phyloP scores from a whole-genome alignment of 352 stramenopile genomes.

The Saprolegnia diclina region DNA sequence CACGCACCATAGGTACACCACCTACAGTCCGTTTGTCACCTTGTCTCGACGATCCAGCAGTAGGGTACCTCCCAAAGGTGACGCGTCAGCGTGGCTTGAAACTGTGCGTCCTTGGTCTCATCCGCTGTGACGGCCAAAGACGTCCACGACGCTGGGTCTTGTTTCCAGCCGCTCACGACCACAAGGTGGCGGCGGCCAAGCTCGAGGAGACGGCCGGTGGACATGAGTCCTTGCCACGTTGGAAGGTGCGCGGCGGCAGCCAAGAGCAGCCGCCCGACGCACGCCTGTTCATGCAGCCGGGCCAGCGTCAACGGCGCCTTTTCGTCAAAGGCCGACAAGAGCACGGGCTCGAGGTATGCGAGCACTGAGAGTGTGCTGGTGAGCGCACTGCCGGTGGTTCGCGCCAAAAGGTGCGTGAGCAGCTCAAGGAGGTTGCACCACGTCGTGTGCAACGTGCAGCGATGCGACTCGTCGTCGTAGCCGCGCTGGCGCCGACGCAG shows the following conservation, averaged over 20 bases:
- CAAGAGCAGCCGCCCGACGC: background rate
- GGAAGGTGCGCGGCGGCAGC: background rate
- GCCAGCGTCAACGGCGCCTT: background rate
- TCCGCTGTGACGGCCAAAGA: background rate
- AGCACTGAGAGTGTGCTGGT: background rate
- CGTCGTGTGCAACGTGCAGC: background rate
- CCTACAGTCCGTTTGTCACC: constrained; percentile 1
- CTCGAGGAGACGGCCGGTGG: constrained; percentile 1
- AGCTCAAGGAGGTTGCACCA: constrained; percentile 13
- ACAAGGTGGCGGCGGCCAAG: constrained; percentile 3
- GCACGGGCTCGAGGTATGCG: constrained; percentile 12
- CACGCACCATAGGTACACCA: constrained; percentile 4
- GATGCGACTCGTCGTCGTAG: background rate
- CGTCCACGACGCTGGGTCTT: background rate
- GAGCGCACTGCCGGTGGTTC: background rate
- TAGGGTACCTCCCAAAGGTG: background rate
- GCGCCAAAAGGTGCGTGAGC: background rate
- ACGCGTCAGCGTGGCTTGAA: background rate
- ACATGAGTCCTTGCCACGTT: constrained; percentile 7
- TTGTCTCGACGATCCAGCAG: background rate
- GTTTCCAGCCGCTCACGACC: background rate
- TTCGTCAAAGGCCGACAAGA: constrained; percentile 9
- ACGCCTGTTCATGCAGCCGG: background rate
- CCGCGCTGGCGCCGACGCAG: background rate
- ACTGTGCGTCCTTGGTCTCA: background rate